Base-by-base conservation (phyloP, 2,329 filamentous ascomycete species). In the Neonectria ditissima region DNA sequence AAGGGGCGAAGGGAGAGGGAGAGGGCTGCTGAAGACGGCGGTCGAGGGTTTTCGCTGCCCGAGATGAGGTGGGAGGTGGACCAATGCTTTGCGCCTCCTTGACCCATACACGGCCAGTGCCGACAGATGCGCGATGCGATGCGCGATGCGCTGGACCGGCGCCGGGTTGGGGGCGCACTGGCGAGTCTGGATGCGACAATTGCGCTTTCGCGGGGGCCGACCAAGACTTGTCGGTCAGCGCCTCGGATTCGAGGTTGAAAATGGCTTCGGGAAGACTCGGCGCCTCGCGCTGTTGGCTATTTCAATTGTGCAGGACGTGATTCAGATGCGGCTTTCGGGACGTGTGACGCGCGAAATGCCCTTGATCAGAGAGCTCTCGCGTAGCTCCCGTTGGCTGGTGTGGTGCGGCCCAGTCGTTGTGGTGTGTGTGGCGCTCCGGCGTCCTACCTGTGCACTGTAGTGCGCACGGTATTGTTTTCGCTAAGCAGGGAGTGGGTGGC, bases 61-160 rank as follows among this genome's bases (percentile, higher is more conserved):
- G 54, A 48, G 53, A 57, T 57, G 37, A 32, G 53, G 47, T 53
- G 59, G 52, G 37, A 32, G 53, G 47, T 53, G 59, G 52, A 34
- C 52, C 52, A 44, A 45, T 61, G 22, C n/a, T 34, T 18, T 30
- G 16, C 37, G 22, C 28, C n/a, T 22, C 9, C 53, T 50, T 44
- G 18, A 47, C 30, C 56, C 59, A 62, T 62, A 53, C 59, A 43
- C 45, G 39, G 22, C 28, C 52, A 37, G 53, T 62, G 45, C 26
- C 52, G 45, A 41, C 59, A 52, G 45, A 50, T 56, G 59, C 52
- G 59, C 39, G 57, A 60, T 60, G 56, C 37, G 18, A n/a, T n/a
- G n/a, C n/a, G 22, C 5, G 47, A 48, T 48, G 26, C 20, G 59
- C 39, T 62, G 59, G 59, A 54, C 48, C 34, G 48, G 22, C n/a